These are phyloP conservation scores for Collybiopsis luxurians DNA, from an alignment of 768 basidiomycete species.

Conservation along the genomic window DNA sequence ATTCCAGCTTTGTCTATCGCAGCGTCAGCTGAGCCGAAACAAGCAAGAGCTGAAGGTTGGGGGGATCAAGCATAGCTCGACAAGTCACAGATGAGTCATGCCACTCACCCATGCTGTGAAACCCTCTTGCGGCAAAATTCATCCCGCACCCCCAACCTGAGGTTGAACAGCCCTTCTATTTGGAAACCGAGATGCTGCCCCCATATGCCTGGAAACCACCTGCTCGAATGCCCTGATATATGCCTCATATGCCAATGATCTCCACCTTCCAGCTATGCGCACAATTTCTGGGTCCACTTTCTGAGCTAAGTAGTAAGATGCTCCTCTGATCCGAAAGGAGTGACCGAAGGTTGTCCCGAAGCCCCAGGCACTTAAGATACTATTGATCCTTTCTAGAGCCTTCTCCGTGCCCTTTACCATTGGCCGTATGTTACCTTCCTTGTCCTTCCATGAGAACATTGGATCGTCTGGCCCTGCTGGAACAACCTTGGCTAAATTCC, in stretches of 20 bases:
- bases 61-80: no score
- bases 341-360: constrained; percentile 22
- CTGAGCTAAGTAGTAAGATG: constrained; percentile 17
- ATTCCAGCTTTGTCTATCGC: no score
- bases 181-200: not conserved
- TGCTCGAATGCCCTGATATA: constrained; percentile 25
- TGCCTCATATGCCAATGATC: constrained; percentile 21
- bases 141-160: no score
- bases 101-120: no score
- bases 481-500: constrained; percentile 22
- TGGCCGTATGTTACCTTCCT: no score
- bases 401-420: constrained; percentile 15
- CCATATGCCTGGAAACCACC: constrained; percentile 16
- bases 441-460: no score
- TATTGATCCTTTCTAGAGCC: constrained; percentile 17
- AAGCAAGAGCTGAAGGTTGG: no score
- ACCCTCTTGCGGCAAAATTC: no score
- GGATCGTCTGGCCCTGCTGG: no score
- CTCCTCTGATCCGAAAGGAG: constrained; percentile 29
- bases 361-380: constrained; percentile 11
- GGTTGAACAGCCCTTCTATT: no score
- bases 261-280: constrained; percentile 20
- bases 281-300: constrained; percentile 21
- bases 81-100: no score
- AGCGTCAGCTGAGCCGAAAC: no score